A percentile compares a stretch with the other conserved stretches of the same genome.
Evolutionary conservation across 805 yeast genomes (phyloP).

Genomic region (Kazachstania psychrophila): DNA sequence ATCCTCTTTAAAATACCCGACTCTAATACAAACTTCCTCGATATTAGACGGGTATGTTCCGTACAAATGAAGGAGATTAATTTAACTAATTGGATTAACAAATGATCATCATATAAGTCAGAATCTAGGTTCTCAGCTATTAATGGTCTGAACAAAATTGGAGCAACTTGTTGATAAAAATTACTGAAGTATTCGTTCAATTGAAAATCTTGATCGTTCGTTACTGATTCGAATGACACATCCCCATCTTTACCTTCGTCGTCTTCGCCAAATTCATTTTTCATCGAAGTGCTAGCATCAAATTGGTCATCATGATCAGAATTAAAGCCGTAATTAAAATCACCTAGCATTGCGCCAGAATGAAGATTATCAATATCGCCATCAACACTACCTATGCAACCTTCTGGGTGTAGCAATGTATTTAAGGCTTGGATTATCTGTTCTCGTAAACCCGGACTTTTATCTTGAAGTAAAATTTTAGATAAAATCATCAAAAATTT

Average conservation of each 20-base stretch:
- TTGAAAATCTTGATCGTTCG: conserved; percentile 13
- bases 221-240: conserved; percentile 2
- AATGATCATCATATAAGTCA: conserved; percentile 30
- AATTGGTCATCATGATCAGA: conserved; percentile 1
- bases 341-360: conserved; percentile 2
- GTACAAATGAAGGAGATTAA: conserved; percentile 56
- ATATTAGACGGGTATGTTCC: conserved; percentile 49
- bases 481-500: conserved; percentile 47
- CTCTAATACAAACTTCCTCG: conserved; percentile 56
- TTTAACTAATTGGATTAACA: conserved; percentile 58
- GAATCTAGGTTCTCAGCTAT: conserved; percentile 24
- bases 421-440: conserved; percentile 81
- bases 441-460: conserved; percentile 61
- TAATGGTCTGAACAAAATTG: conserved; percentile 42
- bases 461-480: conserved; percentile 51
- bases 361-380: conserved; percentile 5
- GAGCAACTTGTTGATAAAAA: conserved; percentile 58
- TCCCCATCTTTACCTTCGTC: conserved; percentile 15
- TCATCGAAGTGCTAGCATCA: not conserved
- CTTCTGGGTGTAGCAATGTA: conserved; percentile 55
- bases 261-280: not conserved
- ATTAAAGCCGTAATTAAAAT: conserved; percentile 5
- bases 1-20: conserved; percentile 51
- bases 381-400: conserved; percentile 19
- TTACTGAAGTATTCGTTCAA: conserved; percentile 34